Conservation (phyloP, 495 filamentous ascomycete species). For the Barbatosphaeria neglecta region DNA sequence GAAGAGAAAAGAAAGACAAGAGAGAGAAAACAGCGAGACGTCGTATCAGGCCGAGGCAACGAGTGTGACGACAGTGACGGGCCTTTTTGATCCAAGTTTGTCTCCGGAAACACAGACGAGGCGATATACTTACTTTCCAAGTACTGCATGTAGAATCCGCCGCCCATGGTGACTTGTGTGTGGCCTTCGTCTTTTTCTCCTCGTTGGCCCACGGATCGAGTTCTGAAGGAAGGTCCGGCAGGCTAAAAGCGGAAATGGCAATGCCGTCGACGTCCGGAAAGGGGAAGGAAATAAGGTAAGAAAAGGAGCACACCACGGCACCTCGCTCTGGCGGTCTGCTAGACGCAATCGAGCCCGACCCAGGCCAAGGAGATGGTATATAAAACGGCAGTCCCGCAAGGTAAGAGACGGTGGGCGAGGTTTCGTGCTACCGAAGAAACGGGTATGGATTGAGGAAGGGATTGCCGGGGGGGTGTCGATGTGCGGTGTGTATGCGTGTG, state of each 20-base stretch:
- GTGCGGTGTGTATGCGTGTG: constrained; percentile 15
- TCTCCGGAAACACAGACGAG: neutral
- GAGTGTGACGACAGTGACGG: neutral
- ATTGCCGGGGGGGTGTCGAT: constrained; percentile 32
- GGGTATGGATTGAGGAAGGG: constrained; percentile 25
- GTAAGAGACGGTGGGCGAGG: constrained; percentile 13
- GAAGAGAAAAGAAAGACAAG: neutral
- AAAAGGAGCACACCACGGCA: constrained; percentile 16
- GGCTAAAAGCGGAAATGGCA: constrained; percentile 9
- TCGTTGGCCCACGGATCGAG: constrained; percentile 8
- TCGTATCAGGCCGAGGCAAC: neutral
- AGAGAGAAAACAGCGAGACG: neutral
- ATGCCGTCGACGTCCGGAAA: constrained; percentile 4
- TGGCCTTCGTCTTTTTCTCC: no score
- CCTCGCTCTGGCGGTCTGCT: constrained; percentile 22
- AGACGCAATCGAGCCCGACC: constrained; percentile 47
- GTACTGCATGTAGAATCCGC: constrained; percentile 52
- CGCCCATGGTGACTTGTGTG: constrained; percentile 38
- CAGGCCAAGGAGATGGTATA: constrained; percentile 17
- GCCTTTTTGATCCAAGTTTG: neutral
- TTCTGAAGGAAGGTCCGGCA: neutral
- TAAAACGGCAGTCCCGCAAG: constrained; percentile 24
- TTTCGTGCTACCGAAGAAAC: constrained; percentile 8
- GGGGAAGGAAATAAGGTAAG: constrained; percentile 13
- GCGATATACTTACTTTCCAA: constrained; percentile 45